Evolutionary conservation across 2,329 filamentous ascomycete genomes (phyloP), one percentile per base, ranked within the genome.

Genomic region (Beauveria varroae): DNA sequence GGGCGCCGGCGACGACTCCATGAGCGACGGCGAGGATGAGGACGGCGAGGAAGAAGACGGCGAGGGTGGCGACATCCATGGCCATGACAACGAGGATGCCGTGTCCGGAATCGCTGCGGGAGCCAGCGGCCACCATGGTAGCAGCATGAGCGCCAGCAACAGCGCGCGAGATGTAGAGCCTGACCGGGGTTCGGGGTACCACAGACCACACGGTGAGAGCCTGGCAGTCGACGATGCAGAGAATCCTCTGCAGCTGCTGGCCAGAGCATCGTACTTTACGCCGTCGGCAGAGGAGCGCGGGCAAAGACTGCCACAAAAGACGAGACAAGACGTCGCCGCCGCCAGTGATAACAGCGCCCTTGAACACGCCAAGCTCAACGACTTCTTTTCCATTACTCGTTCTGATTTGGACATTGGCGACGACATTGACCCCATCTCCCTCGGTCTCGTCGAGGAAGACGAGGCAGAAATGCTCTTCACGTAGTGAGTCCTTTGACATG

Each of bases 161-260:
- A 49, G 55, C 37, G 47, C 46, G 5, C 37, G 49, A 40, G 26
- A 22, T 14, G n/a, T 40, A 2, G 40, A 60, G n/a, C 24, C 24
- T 9, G 47, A 53, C 5, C 10, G 26, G 6, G 49, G 26, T 3
- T 2, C 49, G 8, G 49, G n/a, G 3, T 53, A 34, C 28, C 49
- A 28, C 6, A 0, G 71, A 69, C 37, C 65, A 66, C 10, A 69
- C 1, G 77, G 81, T 43, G 83, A 85, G 59, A 81, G 76, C 54
- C 78, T 88, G 37, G 80, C 85, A 14, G 76, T 89, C 28, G 87
- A 91, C 66, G 88, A 90, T 69, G 88, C 88, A 3, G 88, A 91
- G 68, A 91, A 91, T 63, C 88, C 88, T 0, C 75, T 91, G 5
- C 88, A 91, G 70, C 75, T 91, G 18, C 83, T 91, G 40, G 88